Evolutionary conservation across 768 basidiomycete species (phyloP).

Genomic region (Melanogaster broomeanus): DNA sequence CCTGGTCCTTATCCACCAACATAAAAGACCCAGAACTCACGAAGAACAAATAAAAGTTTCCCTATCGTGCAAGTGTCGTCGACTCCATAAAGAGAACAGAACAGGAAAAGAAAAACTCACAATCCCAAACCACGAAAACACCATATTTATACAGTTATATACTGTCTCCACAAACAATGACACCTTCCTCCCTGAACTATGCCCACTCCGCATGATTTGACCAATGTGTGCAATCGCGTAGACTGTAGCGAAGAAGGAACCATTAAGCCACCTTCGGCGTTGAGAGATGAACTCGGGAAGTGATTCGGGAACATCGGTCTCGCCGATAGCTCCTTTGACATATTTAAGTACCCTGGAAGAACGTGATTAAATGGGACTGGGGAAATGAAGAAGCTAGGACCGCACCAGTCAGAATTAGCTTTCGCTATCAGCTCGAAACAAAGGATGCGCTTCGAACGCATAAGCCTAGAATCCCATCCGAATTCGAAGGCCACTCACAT

Average conservation of each 20-base stretch:
- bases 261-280: constrained; percentile 86
- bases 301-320: constrained; percentile 92
- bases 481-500: constrained; percentile 48
- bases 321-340: constrained; percentile 89
- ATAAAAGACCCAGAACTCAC: constrained; percentile 44
- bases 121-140: constrained; percentile 93
- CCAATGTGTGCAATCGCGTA: constrained; percentile 84
- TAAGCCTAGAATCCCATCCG: not conserved
- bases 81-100: not conserved
- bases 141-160: constrained; percentile 84
- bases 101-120: constrained; percentile 44
- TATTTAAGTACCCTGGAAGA: constrained; percentile 88
- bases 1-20: not conserved
- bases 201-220: constrained; percentile 43
- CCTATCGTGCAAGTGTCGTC: constrained; percentile 42
- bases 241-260: constrained; percentile 92
- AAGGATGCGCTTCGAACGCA: constrained; percentile 65
- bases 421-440: constrained; percentile 83
- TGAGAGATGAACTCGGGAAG: constrained; percentile 94
- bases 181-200: constrained; percentile 74
- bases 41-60: constrained; percentile 96
- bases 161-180: constrained; percentile 77
- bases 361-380: constrained; percentile 4
- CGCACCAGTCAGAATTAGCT: constrained; percentile 74
- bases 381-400: constrained; percentile 5